These are phyloP conservation scores for Dalbergia cultrata DNA, from an alignment of 306 rosid species.

Conservation along the genomic window DNA sequence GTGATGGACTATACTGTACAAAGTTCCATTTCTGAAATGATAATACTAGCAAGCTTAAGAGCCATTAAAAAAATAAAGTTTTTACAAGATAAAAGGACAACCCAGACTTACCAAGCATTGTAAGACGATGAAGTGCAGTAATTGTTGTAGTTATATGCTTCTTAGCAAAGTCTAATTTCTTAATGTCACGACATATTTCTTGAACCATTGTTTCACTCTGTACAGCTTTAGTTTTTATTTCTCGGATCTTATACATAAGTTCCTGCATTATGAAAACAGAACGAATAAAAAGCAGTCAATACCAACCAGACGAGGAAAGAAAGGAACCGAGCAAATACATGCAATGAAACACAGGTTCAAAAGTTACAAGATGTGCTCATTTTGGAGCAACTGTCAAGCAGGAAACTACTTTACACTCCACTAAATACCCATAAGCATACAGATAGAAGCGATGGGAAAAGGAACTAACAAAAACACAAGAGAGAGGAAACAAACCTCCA, in stretches of 20 bases:
- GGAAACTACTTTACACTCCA: conserved; percentile 3
- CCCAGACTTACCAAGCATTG: conserved; percentile 80
- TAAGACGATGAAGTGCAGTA: conserved; percentile 98
- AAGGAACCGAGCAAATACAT: background rate
- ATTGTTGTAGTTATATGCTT: conserved; percentile 97
- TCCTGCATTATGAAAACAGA: conserved; percentile 65
- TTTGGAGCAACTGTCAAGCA: background rate
- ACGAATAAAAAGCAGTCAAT: conserved; percentile 23
- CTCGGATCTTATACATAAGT: conserved; percentile 95
- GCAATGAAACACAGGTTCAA: conserved; percentile 32
- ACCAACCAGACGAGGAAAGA: background rate
- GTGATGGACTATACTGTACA: background rate
- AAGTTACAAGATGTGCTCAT: background rate
- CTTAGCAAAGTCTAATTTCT: conserved; percentile 97
- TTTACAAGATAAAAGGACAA: background rate
- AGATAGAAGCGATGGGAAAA: background rate
- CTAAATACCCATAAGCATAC: background rate
- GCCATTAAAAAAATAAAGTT: background rate
- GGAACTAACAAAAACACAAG: background rate
- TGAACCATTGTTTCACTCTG: conserved; percentile 99
- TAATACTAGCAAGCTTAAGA: conserved; percentile 33
- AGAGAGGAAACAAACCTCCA: conserved; percentile 63
- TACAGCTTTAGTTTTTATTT: conserved; percentile 94
- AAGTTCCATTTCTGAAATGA: conserved; percentile 26
- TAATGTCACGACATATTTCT: conserved; percentile 97